Conservation (phyloP, 169 alveolate species). For the Eimeria praecox region DNA sequence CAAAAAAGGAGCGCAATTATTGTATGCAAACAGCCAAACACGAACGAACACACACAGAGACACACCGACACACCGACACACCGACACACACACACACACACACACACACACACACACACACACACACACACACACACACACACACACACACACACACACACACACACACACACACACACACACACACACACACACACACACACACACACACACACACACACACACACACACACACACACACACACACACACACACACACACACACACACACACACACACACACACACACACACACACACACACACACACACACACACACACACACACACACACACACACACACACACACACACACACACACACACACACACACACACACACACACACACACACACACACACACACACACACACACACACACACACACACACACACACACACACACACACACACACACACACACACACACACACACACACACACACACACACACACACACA, state of each 20-base stretch:
- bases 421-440: not conserved
- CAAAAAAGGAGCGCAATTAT: not conserved
- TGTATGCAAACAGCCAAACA: not conserved
- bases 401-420: not conserved
- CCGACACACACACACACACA: too few species aligned
- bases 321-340: not conserved
- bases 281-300: not conserved
- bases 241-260: not conserved
- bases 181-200: not conserved
- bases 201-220: not conserved
- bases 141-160: not conserved
- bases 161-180: not conserved
- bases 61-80: not conserved
- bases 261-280: not conserved
- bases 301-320: not conserved
- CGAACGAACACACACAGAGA: not conserved
- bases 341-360: not conserved
- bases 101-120: not conserved
- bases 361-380: not conserved
- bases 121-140: not conserved
- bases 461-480: not conserved
- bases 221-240: not conserved
- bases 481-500: not conserved
- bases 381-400: not conserved
- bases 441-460: not conserved